Evolutionary conservation across 352 stramenopile genomes (phyloP).

Genomic region (Pythium aphanidermatum): DNA sequence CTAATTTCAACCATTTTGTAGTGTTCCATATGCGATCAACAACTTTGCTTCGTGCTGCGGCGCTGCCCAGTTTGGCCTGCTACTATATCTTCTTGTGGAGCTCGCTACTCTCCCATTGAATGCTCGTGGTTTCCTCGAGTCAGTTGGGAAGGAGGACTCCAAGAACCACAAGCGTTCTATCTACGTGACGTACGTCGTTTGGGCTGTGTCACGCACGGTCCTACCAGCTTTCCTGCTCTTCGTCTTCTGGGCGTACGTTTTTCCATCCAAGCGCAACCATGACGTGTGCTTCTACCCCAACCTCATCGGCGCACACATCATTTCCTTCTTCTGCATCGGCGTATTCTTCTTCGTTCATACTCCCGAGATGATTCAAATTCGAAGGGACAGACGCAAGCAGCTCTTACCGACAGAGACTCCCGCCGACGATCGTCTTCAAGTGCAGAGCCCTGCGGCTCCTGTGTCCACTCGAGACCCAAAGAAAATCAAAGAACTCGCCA

Average conservation of each 20-base stretch:
- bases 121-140: slow-evolving; percentile 67
- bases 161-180: slow-evolving; percentile 64
- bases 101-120: slow-evolving; percentile 76
- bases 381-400: slow-evolving; percentile 9
- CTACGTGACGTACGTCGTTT: slow-evolving; percentile 71
- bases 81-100: slow-evolving; percentile 78
- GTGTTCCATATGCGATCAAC: slow-evolving; percentile 80
- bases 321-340: slow-evolving; percentile 73
- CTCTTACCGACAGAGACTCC: slow-evolving; percentile 1
- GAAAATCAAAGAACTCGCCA: slow-evolving; percentile 22
- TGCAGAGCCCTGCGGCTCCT: slow-evolving; percentile 1
- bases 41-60: slow-evolving; percentile 81
- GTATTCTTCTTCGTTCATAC: slow-evolving; percentile 82
- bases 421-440: neutral
- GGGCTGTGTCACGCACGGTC: slow-evolving; percentile 62
- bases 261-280: slow-evolving; percentile 64
- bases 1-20: slow-evolving; percentile 12
- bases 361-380: slow-evolving; percentile 40
- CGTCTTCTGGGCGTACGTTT: slow-evolving; percentile 66
- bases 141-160: slow-evolving; percentile 48
- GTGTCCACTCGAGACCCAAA: slow-evolving; percentile 15
- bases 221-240: slow-evolving; percentile 76
- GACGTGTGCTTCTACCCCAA: slow-evolving; percentile 76
- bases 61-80: slow-evolving; percentile 63
- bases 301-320: slow-evolving; percentile 66